These are phyloP conservation scores for Zea mays DNA, from an alignment of 176 grass and related monocot genomes.

Conservation along the genomic window Zm-B73-REFERENCE-NAM-5.0 NC_050100.1:191360501-191361000, in stretches of 20 bases:
- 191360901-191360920: background rate
- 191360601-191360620: constrained; percentile 78
- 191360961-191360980: background rate
- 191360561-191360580: background rate
- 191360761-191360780: constrained; percentile 18
- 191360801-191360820: background rate
- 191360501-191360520: constrained; percentile 55
- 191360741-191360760: background rate
- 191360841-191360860: background rate
- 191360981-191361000: background rate
- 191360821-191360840: background rate
- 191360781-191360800: background rate
- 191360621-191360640: constrained; percentile 68
- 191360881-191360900: background rate
- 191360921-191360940: background rate
- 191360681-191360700: background rate
- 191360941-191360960: background rate
- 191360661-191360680: background rate
- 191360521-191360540: background rate
- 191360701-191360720: too few species aligned
- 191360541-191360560: background rate
- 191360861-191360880: background rate
- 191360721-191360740: background rate
- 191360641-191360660: constrained; percentile 18
- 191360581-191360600: constrained; percentile 83